A percentile compares a stretch with the other conserved stretches of the same genome.
Evolutionary conservation across 2,329 filamentous ascomycete species (phyloP).

Genomic region (Ambrosiella cleistominuta): DNA sequence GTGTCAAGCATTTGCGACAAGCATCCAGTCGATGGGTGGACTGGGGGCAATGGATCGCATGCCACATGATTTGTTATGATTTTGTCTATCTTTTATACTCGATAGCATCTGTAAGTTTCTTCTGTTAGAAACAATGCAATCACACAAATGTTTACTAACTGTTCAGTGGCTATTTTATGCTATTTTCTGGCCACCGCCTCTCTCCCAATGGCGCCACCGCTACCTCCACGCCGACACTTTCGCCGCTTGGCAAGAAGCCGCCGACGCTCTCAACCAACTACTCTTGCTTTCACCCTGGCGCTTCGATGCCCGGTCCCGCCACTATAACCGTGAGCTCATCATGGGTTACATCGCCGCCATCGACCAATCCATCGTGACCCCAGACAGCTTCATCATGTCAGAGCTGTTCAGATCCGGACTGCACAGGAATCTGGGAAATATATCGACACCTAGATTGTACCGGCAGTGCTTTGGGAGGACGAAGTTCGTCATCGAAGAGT

Average conservation of each 20-base stretch:
- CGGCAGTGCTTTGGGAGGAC: slow-evolving; percentile 76
- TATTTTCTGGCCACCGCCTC: slow-evolving; percentile 10
- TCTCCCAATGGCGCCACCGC: slow-evolving; percentile 17
- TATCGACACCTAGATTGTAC: slow-evolving; percentile 64
- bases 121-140: neutral
- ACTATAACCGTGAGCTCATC: slow-evolving; percentile 79
- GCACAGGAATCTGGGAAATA: slow-evolving; percentile 72
- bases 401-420: slow-evolving; percentile 65
- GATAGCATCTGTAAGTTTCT: neutral
- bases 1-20: neutral
- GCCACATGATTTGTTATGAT: slow-evolving; percentile 9
- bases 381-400: slow-evolving; percentile 56
- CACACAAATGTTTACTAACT: neutral
- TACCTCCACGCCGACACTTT: slow-evolving; percentile 48
- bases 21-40: neutral
- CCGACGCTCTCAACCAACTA: slow-evolving; percentile 63
- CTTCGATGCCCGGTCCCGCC: slow-evolving; percentile 59
- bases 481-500: slow-evolving; percentile 80
- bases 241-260: slow-evolving; percentile 77
- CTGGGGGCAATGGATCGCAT: neutral
- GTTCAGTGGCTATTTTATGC: slow-evolving; percentile 8
- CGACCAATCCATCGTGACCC: slow-evolving; percentile 48
- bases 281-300: slow-evolving; percentile 74
- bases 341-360: slow-evolving; percentile 57
- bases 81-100: slow-evolving; percentile 3